Evolutionary conservation across 164 flowering plant genomes (phyloP), one percentile per base, ranked within the genome.

Genomic region (Aristolochia californica): DNA sequence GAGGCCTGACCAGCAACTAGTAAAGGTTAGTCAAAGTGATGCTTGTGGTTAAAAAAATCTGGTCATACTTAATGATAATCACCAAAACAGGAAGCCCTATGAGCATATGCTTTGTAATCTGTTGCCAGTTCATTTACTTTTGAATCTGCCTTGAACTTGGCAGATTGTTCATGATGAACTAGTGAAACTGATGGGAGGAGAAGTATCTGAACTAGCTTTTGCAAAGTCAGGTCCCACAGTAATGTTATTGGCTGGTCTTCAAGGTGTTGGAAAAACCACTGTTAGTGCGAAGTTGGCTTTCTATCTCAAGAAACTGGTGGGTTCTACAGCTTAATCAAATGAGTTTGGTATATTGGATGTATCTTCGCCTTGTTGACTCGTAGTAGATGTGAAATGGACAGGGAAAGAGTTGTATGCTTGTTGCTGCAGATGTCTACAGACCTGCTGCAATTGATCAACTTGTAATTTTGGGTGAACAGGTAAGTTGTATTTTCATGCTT

Each of bases 391-490:
- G 15, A 53, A 44, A 38, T 57, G 66, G 56, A 43, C 86, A 91
- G 98, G 98, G 94, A 20, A 93, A 87, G 77, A 83, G 78, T 68
- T 83, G 87, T 77, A 85, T 88, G 94, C 79, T 93, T 60, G 76
- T 88, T 67, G 98, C 98, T 58, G 95, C 91, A 62, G 98, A 93
- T 74, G 86, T 93, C 56, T 93, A 93, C 73, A 80, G 98, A 72
- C 98, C 98, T 61, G 98, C 98, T 67, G 98, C 98, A 68, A 88
- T 93, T 58, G 98, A 93, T 67, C 98, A 93, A 67, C 91, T 93
- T 62, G 78, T 72, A 53, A 93, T 93, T 70, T 75, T 93, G 67
- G 97, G 98, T 54, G 66, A 89, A 71, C 84, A 87, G 91, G 98
- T 88, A 80, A 18, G 30, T 20, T 18, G 34, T 26, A 57, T 16